Evolutionary conservation across 2,329 filamentous ascomycete genomes (phyloP), one percentile per base, ranked within the genome.

Genomic region (Hypoxylon sp.): DNA sequence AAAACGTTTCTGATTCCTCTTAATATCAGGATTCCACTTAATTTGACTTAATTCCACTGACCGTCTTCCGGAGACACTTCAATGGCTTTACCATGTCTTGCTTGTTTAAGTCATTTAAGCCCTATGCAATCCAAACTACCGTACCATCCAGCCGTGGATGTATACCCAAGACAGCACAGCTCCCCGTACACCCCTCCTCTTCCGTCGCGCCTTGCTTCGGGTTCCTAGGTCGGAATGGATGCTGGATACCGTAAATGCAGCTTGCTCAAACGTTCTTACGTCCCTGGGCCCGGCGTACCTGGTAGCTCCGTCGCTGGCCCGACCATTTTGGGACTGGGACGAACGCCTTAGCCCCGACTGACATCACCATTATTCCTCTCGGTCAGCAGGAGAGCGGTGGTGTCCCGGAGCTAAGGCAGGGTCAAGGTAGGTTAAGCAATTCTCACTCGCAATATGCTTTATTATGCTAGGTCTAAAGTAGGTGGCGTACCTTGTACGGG

Each of bases 291-390:
- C 48, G 48, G 31, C 25, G 48, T 55, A 50, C 49, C 52, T 47
- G 30, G 38, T 41, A 34, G 47, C 38, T 45, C 43, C 40, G 42
- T 56, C 38, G 32, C 26, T 55, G 30, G 43, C 23, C 44, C 41
- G 20, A 36, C 44, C 40, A 26, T 36, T 47, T 45, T 30, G 40
- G 37, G 59, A 40, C 40, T 48, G 52, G 57, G 49, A 51, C 44
- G n/a, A 30, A 47, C 44, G 44, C 44, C 52, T 46, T 50, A 46
- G 42, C 48, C 61, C 60, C 50, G 44, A 56, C 55, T 65, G 63
- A 66, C 64, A 66, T 66, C 63, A 66, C 58, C 57, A 64, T 61
- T 52, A 38, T 31, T 38, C 30, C 16, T 20, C 32, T 42, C 31
- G 50, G 32, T 38, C 25, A 37, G 49, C 45, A 32, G 45, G 35